Percentiles rank a stretch among this genome's conserved stretches.
Conservation (phyloP, 176 grass and related monocot species). For the Triticum urartu region DNA sequence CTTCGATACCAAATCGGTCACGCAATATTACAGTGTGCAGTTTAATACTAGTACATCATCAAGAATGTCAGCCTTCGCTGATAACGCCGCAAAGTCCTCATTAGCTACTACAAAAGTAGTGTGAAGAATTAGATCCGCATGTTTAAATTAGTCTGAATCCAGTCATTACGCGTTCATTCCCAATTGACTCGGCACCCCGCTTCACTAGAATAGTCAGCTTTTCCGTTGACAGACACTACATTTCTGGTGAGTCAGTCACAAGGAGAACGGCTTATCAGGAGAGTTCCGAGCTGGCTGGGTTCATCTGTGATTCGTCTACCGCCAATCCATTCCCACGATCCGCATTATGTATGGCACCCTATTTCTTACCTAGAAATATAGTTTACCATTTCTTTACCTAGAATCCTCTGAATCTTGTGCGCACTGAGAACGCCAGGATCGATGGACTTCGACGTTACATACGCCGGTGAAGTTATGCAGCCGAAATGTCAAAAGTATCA, state of each 20-base stretch:
- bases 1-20: neutral
- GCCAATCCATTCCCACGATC: too few relatives aligned
- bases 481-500: constrained; percentile 7
- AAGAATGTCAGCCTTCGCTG: neutral
- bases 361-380: too few relatives aligned
- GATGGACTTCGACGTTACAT: neutral
- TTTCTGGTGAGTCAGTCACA: neutral
- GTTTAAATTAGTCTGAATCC: neutral
- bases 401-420: neutral
- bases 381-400: too few relatives aligned
- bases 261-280: neutral
- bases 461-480: neutral
- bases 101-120: neutral
- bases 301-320: too few relatives aligned
- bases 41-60: neutral
- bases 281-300: too few relatives aligned
- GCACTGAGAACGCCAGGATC: neutral
- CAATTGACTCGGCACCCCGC: neutral
- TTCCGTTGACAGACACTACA: too few relatives aligned
- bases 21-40: neutral
- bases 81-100: neutral
- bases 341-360: too few relatives aligned
- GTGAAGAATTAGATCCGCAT: neutral
- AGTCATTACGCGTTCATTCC: neutral
- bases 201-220: neutral